Percentiles rank a stretch among this genome's conserved stretches.
These are phyloP conservation scores for Blastomyces parvus DNA, from an alignment of 2,329 filamentous ascomycete species.

Conservation along the genomic window DNA sequence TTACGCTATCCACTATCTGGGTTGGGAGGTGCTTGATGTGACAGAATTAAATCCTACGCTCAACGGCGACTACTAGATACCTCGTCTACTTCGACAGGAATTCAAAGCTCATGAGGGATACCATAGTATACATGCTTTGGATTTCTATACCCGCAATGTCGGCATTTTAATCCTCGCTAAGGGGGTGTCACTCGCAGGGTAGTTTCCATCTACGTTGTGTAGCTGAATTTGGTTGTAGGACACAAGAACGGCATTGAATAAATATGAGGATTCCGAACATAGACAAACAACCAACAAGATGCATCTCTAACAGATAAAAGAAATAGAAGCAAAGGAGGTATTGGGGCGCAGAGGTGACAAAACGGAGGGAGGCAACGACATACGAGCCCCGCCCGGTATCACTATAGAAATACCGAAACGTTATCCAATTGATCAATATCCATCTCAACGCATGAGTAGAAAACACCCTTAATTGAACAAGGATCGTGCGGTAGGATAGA, in stretches of 20 bases:
- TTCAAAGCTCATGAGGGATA: background rate
- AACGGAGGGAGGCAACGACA: background rate
- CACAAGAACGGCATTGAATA: background rate
- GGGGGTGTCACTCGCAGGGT: background rate
- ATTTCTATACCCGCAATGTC: background rate
- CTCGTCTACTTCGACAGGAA: background rate
- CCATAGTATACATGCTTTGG: background rate
- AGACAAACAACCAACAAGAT: constrained; percentile 4
- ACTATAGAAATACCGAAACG: constrained; percentile 1
- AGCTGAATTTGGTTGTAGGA: constrained; percentile 1
- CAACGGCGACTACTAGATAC: background rate
- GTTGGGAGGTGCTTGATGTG: background rate
- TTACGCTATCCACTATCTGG: background rate
- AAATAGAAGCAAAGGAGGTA: constrained; percentile 3
- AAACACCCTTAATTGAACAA: background rate
- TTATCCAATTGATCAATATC: constrained; percentile 2
- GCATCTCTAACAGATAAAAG: constrained; percentile 3
- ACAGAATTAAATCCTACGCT: background rate
- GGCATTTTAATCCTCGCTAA: background rate
- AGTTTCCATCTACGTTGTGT: background rate
- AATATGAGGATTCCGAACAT: background rate
- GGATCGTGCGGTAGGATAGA: background rate
- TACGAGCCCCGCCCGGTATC: background rate
- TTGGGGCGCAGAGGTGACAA: background rate
- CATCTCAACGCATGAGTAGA: background rate